Conservation (phyloP, 2,329 filamentous ascomycete species). For the Fusarium gaditjirri region DNA sequence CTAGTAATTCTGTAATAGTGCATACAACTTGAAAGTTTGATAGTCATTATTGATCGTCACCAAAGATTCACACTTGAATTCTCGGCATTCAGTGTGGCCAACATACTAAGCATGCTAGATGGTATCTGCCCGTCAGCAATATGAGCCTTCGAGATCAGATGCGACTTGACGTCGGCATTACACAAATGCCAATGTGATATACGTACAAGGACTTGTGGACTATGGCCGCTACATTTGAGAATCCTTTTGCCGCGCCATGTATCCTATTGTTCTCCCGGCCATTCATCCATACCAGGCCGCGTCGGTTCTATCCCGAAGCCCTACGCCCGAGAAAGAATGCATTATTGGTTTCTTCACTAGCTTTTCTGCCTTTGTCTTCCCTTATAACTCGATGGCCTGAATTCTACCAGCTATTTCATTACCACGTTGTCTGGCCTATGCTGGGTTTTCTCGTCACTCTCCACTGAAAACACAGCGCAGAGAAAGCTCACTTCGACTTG, state of each 20-base stretch:
- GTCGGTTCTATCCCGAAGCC: constrained; percentile 27
- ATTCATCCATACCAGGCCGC: constrained; percentile 7
- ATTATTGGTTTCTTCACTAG: constrained; percentile 16
- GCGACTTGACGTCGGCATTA: constrained; percentile 14
- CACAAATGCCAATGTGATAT: background rate
- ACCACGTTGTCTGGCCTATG: background rate
- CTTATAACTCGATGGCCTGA: background rate
- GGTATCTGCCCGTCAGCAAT: constrained; percentile 13
- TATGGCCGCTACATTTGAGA: background rate
- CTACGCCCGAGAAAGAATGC: constrained; percentile 36
- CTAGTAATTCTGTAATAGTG: constrained; percentile 4
- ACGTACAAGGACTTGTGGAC: background rate
- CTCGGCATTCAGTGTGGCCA: constrained; percentile 31
- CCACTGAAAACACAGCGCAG: background rate
- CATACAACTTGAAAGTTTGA: background rate
- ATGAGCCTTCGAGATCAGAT: constrained; percentile 1
- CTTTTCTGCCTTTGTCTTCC: background rate
- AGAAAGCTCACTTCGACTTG: background rate
- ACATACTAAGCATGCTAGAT: background rate
- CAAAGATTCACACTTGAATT: constrained; percentile 7
- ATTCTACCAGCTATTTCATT: background rate
- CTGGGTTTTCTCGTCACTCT: background rate
- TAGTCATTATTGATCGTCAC: constrained; percentile 24
- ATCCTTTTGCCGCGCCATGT: background rate
- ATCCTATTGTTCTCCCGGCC: background rate